phyloP scores from a whole-genome alignment of 2,329 filamentous ascomycete species.

The Volutella citrinella region DNA sequence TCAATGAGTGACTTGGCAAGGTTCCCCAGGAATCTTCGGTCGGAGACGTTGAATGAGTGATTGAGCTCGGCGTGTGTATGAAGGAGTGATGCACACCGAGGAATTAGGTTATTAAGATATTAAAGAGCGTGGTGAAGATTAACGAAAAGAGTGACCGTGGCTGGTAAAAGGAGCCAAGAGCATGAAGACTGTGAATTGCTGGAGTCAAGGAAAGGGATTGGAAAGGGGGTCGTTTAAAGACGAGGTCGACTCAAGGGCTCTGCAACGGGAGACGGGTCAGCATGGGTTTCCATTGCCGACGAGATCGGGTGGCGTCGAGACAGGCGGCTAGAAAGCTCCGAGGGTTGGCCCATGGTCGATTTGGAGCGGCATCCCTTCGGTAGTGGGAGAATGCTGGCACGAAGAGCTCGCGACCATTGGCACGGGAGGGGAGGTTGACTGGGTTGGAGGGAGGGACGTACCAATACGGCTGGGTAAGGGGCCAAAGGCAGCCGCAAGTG shows the following conservation, averaged over 20 bases:
- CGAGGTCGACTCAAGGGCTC: slow-evolving; percentile 43
- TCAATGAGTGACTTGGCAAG: slow-evolving; percentile 46
- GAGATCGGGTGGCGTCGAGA: slow-evolving; percentile 22
- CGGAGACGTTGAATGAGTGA: slow-evolving; percentile 41
- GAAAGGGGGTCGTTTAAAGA: slow-evolving; percentile 46
- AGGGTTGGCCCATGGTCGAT: slow-evolving; percentile 6
- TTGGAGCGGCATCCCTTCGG: slow-evolving; percentile 24
- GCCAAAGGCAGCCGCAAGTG: slow-evolving; percentile 45
- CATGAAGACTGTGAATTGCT: slow-evolving; percentile 35
- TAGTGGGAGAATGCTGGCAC: slow-evolving; percentile 25
- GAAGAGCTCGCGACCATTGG: slow-evolving; percentile 16
- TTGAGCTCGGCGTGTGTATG: slow-evolving; percentile 15
- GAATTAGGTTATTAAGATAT: slow-evolving; percentile 54
- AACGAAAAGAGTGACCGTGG: slow-evolving; percentile 57
- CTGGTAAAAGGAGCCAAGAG: slow-evolving; percentile 44
- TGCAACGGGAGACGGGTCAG: slow-evolving; percentile 34
- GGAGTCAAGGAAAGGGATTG: slow-evolving; percentile 39
- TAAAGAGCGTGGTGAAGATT: slow-evolving; percentile 55
- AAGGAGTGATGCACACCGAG: slow-evolving; percentile 37
- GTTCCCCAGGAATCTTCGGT: slow-evolving; percentile 52
- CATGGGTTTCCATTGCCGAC: slow-evolving; percentile 18
- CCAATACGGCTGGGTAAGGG: slow-evolving; percentile 44
- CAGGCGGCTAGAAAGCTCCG: slow-evolving; percentile 11
- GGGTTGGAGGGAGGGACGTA: slow-evolving; percentile 43
- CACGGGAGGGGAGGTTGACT: slow-evolving; percentile 20